phyloP scores from a whole-genome alignment of 192 early-diverging fungal genomes.

The Gonapodya prolifera region DNA sequence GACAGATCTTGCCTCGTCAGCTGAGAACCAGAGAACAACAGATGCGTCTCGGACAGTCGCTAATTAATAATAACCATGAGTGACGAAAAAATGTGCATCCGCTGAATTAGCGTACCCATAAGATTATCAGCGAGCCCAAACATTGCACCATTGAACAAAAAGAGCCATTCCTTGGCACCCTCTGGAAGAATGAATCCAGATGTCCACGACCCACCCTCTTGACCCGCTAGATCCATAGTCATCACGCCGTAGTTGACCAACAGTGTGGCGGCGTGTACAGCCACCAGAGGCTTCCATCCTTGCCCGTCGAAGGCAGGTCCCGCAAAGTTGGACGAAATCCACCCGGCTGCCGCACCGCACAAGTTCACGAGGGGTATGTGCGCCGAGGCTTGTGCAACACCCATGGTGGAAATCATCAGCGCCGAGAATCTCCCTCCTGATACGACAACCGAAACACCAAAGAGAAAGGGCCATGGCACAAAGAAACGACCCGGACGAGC shows the following conservation, averaged over 20 bases:
- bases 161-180: not conserved
- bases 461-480: not conserved
- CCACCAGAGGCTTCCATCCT: not conserved
- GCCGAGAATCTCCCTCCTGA: not conserved
- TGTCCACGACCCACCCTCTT: not conserved
- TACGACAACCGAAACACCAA: not conserved
- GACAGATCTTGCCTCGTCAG: not conserved
- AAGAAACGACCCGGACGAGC: not conserved
- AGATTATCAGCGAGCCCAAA: not conserved
- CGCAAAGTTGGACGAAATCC: not conserved
- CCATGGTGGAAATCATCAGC: not conserved
- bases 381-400: not conserved
- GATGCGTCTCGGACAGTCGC: not conserved
- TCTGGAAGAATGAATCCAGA: not conserved
- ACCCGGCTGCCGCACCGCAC: not conserved
- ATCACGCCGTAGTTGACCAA: not conserved
- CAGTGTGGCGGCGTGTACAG: not conserved
- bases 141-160: not conserved
- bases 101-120: not conserved
- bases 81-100: not conserved
- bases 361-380: not conserved
- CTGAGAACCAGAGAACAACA: not conserved
- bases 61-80: not conserved
- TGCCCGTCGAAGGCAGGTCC: not conserved
- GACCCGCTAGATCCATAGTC: not conserved